Evolutionary conservation across 1,139 yeast genomes (phyloP).

Genomic region (Torulaspora pretoriensis): DNA sequence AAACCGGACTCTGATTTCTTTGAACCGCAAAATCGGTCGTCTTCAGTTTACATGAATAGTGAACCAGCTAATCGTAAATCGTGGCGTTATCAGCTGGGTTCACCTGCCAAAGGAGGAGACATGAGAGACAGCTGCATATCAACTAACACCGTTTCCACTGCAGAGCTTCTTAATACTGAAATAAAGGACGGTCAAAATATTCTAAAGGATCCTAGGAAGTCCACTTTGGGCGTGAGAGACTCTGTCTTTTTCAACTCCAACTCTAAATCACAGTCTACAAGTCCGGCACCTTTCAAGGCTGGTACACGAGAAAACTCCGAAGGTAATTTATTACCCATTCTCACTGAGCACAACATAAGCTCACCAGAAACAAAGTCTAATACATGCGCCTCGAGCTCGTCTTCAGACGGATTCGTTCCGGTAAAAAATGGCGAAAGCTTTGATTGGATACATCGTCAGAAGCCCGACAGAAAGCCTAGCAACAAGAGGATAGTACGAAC

Average conservation of each 20-base stretch:
- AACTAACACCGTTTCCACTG: conserved; percentile 80
- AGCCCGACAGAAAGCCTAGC: conserved; percentile 29
- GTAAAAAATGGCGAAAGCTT: conserved; percentile 29
- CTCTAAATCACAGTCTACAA: conserved; percentile 10
- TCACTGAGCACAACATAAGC: conserved; percentile 8
- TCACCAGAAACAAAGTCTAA: conserved; percentile 8
- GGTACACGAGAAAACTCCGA: conserved; percentile 7
- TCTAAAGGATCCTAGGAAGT: conserved; percentile 41
- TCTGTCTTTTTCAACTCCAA: conserved; percentile 36
- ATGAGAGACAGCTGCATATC: conserved; percentile 62
- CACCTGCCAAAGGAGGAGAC: conserved; percentile 40
- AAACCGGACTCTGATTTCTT: conserved; percentile 20
- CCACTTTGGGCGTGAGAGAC: conserved; percentile 41
- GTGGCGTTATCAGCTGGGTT: conserved; percentile 60
- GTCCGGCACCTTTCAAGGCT: conserved; percentile 1
- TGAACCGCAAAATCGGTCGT: conserved; percentile 28
- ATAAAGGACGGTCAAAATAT: conserved; percentile 57
- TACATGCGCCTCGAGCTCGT: conserved; percentile 19
- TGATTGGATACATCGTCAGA: conserved; percentile 28
- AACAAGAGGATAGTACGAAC: conserved; percentile 30
- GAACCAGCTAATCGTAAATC: conserved; percentile 48
- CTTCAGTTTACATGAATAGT: conserved; percentile 32
- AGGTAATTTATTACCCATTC: conserved; percentile 9
- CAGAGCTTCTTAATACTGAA: conserved; percentile 74
- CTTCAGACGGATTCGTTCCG: conserved; percentile 32